Evolutionary conservation across 2,329 filamentous ascomycete species (phyloP), one percentile per base, ranked within the genome.

Genomic region (Penicillium rolfsii): DNA sequence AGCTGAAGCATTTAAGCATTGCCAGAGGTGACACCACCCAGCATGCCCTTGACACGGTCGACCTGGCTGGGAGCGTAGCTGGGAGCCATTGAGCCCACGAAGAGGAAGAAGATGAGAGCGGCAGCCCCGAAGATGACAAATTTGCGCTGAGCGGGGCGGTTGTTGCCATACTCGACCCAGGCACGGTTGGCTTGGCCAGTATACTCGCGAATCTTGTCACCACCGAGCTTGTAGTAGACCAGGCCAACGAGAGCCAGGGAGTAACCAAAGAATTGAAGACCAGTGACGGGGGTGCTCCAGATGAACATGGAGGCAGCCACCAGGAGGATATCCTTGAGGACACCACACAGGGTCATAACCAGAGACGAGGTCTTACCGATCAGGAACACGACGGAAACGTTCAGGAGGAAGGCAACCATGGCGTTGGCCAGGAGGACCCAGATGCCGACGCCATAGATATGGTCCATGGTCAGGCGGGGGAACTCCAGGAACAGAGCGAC

Each of bases 301-400:
- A 94, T 88, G 72, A 91, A 76, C 78, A 95, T 89, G 56, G 90
- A 92, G 60, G 87, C 84, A 62, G 85, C 81, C 65, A 96, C 91
- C 58, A 96, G 87, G 60, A 96, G 86, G 63, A 96, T 93, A 76
- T 93, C 91, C 80, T 96, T 96, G 71, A 95, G 85, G 66, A 96
- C 91, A 75, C 92, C 91, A 61, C 89, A 93, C 26, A 96, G 86
- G 36, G 91, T 93, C 80, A 96, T 89, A 70, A 93, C 91, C 55
- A 96, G 85, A 59, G 90, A 90, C 1, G 91, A 96, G 7, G 91
- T 96, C 79, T 91, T 93, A 74, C 91, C 91, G 71, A 96, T 96
- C 78, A 96, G 75, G 80, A 93, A 91, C n/a, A 95, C 91, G 65
- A 92, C 91, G 43, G 90, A 90, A 36, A 95, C 85, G 77, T 95